These are phyloP conservation scores for Penicillium samsonianum DNA, from an alignment of 495 filamentous ascomycete species.

Conservation along the genomic window DNA sequence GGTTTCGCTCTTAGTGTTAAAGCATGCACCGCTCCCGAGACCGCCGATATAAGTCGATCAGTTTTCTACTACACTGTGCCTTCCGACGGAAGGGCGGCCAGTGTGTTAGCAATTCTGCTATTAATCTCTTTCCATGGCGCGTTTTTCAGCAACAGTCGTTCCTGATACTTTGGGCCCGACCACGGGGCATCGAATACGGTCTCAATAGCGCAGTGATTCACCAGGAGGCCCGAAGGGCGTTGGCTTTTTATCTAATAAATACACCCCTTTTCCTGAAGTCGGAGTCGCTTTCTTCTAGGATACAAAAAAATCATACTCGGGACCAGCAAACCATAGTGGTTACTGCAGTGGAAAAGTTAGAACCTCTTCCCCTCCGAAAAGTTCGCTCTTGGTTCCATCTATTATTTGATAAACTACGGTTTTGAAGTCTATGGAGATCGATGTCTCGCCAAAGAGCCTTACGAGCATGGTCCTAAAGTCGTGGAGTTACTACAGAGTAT, in stretches of 20 bases:
- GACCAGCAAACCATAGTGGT: constrained; percentile 26
- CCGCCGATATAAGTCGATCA: too few relatives aligned
- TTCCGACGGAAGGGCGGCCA: too few relatives aligned
- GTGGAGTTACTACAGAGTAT: constrained; percentile 39
- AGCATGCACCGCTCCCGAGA: too few relatives aligned
- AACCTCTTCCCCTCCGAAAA: constrained; percentile 24
- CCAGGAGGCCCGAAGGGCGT: constrained; percentile 62
- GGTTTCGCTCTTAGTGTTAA: too few relatives aligned
- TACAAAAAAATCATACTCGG: constrained; percentile 12
- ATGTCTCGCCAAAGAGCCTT: constrained; percentile 34
- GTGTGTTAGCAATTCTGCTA: too few relatives aligned
- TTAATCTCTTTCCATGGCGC: too few relatives aligned
- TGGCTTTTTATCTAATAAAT: constrained; percentile 74
- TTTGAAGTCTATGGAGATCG: constrained; percentile 42
- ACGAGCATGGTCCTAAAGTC: constrained; percentile 37
- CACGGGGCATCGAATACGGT: too few relatives aligned
- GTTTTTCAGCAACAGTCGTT: too few relatives aligned
- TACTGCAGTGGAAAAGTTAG: constrained; percentile 32
- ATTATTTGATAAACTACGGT: constrained; percentile 43
- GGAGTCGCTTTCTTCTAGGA: constrained; percentile 40
- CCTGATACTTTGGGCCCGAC: too few relatives aligned
- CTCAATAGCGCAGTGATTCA: too few relatives aligned
- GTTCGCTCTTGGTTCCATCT: constrained; percentile 41
- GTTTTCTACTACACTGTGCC: too few relatives aligned
- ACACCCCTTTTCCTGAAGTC: constrained; percentile 63